phyloP scores from a whole-genome alignment of 495 filamentous ascomycete species.

The Arthonia radiata region DNA sequence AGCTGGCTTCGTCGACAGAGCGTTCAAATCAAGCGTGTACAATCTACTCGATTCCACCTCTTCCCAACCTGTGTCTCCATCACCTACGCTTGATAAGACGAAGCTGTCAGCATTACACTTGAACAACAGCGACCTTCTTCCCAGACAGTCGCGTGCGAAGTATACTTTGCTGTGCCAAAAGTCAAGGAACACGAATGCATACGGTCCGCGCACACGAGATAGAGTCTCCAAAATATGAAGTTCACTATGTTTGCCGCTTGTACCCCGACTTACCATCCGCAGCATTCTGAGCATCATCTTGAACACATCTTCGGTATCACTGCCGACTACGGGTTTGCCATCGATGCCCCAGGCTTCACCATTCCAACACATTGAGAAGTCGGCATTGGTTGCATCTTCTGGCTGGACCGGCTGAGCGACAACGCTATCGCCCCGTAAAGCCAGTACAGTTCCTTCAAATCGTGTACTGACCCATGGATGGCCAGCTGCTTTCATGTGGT shows the following conservation, averaged over 20 bases:
- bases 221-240: not conserved
- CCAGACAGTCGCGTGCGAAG: conserved; percentile 68
- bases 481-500: too few species aligned
- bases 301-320: conserved; percentile 57
- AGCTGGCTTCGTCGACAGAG: not conserved
- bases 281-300: conserved; percentile 28
- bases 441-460: conserved; percentile 72
- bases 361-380: conserved; percentile 98
- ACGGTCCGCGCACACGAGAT: conserved; percentile 46
- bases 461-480: not conserved
- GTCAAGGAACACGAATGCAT: conserved; percentile 79
- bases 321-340: conserved; percentile 27
- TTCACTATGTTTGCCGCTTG: conserved; percentile 1
- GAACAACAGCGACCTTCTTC: conserved; percentile 55
- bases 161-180: conserved; percentile 29
- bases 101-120: conserved; percentile 23
- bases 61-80: conserved; percentile 31
- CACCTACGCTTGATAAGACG: conserved; percentile 52
- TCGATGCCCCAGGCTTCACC: conserved; percentile 84
- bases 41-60: conserved; percentile 72
- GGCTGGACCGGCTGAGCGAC: conserved; percentile 51
- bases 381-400: conserved; percentile 29
- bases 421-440: conserved; percentile 50
- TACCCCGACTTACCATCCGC: not conserved
- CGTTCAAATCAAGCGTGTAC: conserved; percentile 31